Base-by-base conservation (phyloP, 495 filamentous ascomycete species). In the Bathelium albidoporum region DNA sequence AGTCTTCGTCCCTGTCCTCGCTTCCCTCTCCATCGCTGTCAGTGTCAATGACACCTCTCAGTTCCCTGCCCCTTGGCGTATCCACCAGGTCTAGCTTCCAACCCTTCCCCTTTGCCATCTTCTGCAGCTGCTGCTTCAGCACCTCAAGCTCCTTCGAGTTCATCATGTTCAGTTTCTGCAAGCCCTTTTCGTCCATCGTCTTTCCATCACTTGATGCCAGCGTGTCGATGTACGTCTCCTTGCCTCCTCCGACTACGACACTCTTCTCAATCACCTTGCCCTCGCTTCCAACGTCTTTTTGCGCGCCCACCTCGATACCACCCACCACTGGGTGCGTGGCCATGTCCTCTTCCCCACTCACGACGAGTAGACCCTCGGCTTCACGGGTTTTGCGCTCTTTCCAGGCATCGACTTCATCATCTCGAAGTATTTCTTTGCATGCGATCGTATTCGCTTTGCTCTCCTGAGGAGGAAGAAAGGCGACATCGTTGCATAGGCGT, bases 401-500 rank as follows among this genome's bases (percentile, higher is more conserved):
- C 84, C 87, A 89, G 11, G 77, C 79, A 3, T 76, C 71, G 41
- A 84, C 75, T 34, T 88, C 81, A 11, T 78, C 75, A 1, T 87
- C 81, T 3, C 76, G 73, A 22, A 95, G 74, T 55, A 96, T 84
- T 60, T 86, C 83, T 9, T 82, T 81, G 70, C 94, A 98, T 63
- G 83, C 82, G 36, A 98, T 90, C 1, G 82, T 71, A 70, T 96
- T 84, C 5, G 90, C 85, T 60, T 85, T 85, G 64, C 87, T 88
- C 60, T 89, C 85, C 63, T 91, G 87, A 1, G 91, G 90, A 10
- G 93, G 91, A 43, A 89, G 79, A 74, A 98, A 98, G 5, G 93
- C 92, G 26, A 91, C 85, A 66, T 98, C 94, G 71, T 89, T 87
- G 74, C 94, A 98, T 52, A 98, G 84, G 1, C 93, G 84, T 2